Evolutionary conservation across 176 grass and related monocot species (phyloP), one percentile per base, ranked within the genome.

Genomic region (Ensete ventricosum): DNA sequence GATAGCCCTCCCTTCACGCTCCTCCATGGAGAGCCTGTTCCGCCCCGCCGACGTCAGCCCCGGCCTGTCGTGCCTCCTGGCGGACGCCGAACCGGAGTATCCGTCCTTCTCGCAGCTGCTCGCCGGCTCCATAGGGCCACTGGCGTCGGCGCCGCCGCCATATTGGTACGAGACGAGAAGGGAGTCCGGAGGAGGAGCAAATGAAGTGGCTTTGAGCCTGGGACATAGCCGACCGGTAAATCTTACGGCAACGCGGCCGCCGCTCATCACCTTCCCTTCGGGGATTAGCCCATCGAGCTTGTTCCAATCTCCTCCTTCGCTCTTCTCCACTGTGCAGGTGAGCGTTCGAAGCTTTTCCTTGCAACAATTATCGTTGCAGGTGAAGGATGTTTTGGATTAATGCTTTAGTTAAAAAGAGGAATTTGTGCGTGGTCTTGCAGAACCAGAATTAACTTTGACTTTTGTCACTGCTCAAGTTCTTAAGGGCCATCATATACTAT

Each of bases 71-170:
- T 58, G 54, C 53, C 54, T 74, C 34, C 21, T 71, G 1, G 20
- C 53, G 8, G 72, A 74, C 11, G 25, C 72, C 25, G 72, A 74
- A 14, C 14, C 34, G 53, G 67, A 50, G 4, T 50, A 50, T 6
- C 16, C 67, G 14, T 74, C 72, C 52, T 74, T 74, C 53, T 74
- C 72, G 22, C 72, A 57, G 72, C 72, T 74, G 53, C 72, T 74
- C 72, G 72, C 72, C 6, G 72, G 72, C 52, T 53, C 53, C 17
- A 6, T 74, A n/a, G 72, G 20, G 0, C 24, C 72, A 13, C 23
- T 21, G 3, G 3, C 13, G 53, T 0, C 22, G 21, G 22, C 34
- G 67, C 2, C 69, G 6, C 1, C 72, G 53, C 3, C 72, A 3
- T 9, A 11, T 53, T 7, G 53, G 17, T 3, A 23, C n/a, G 53